Percentiles rank a stretch among this genome's conserved stretches.
Evolutionary conservation across 768 basidiomycete species (phyloP).

Genomic region (Amanita phalloides): DNA sequence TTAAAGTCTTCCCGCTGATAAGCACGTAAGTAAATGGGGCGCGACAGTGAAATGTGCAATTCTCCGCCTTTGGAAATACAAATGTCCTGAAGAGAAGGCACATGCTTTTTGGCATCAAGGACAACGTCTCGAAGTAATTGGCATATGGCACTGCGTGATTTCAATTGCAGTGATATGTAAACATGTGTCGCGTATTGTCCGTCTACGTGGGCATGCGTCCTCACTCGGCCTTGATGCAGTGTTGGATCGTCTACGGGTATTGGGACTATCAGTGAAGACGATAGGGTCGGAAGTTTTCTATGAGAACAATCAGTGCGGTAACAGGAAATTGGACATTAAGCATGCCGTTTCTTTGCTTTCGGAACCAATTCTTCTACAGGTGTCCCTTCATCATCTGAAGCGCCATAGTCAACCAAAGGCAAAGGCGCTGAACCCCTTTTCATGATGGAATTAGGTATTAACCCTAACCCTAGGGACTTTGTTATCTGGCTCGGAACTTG

Average conservation of each 20-base stretch:
- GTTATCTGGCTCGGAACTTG: background rate
- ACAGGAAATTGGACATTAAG: background rate
- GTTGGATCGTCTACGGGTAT: constrained; percentile 63
- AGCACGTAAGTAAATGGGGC: constrained; percentile 68
- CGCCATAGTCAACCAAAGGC: constrained; percentile 36
- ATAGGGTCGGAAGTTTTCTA: constrained; percentile 57
- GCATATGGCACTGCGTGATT: constrained; percentile 30
- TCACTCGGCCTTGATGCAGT: constrained; percentile 74
- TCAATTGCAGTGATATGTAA: constrained; percentile 52
- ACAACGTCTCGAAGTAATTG: constrained; percentile 36
- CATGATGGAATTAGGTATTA: constrained; percentile 15
- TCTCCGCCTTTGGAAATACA: constrained; percentile 25
- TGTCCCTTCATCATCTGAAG: constrained; percentile 34
- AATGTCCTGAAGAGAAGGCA: constrained; percentile 38
- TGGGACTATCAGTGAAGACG: constrained; percentile 33
- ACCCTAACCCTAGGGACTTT: constrained; percentile 16
- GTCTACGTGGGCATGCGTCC: constrained; percentile 70
- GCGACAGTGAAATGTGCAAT: constrained; percentile 79
- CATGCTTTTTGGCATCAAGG: constrained; percentile 27
- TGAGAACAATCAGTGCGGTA: background rate
- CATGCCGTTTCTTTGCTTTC: constrained; percentile 32
- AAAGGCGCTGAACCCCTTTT: constrained; percentile 25
- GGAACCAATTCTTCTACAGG: constrained; percentile 3
- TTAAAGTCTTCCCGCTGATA: constrained; percentile 74
- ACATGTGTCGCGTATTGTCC: constrained; percentile 81